Percentiles rank a stretch among this genome's conserved stretches.
Evolutionary conservation across 257 asterid species (phyloP).

Genomic region (Penstemon davidsonii): DNA sequence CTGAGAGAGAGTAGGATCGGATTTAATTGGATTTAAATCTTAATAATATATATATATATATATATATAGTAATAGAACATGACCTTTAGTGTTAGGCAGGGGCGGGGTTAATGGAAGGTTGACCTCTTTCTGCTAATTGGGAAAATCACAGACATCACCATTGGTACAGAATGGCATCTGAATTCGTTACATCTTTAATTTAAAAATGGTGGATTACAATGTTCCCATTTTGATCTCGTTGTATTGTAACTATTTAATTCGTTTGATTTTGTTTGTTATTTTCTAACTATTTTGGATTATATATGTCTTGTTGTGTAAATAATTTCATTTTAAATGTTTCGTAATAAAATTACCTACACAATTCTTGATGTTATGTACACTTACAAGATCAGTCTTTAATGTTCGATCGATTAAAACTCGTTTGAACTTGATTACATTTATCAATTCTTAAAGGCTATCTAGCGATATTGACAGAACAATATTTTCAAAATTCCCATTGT

Average conservation of each 20-base stretch:
- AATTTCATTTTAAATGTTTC: too few species aligned
- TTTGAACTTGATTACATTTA: too few species aligned
- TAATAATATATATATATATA: slow-evolving; percentile 8
- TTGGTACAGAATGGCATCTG: background rate
- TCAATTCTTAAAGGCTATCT: too few species aligned
- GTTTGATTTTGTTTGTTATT: background rate
- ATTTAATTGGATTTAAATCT: slow-evolving; percentile 27
- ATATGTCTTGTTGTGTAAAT: too few species aligned
- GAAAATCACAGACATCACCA: slow-evolving; percentile 12
- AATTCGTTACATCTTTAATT: background rate
- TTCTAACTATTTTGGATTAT: too few species aligned
- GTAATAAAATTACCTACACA: too few species aligned
- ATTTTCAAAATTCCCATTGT: too few species aligned
- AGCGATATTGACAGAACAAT: too few species aligned
- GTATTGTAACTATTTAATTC: background rate
- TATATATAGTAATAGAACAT: too few species aligned
- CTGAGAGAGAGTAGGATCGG: slow-evolving; percentile 23
- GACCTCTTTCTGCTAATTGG: slow-evolving; percentile 27
- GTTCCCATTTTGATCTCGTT: background rate
- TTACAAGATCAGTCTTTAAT: too few species aligned
- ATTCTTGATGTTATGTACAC: too few species aligned
- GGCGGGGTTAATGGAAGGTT: slow-evolving; percentile 36
- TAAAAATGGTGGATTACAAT: background rate
- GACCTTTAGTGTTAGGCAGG: slow-evolving; percentile 37
- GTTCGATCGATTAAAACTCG: too few species aligned